phyloP scores from a whole-genome alignment of 331 rosid species.

The Rhamnella rubrinervis region DNA sequence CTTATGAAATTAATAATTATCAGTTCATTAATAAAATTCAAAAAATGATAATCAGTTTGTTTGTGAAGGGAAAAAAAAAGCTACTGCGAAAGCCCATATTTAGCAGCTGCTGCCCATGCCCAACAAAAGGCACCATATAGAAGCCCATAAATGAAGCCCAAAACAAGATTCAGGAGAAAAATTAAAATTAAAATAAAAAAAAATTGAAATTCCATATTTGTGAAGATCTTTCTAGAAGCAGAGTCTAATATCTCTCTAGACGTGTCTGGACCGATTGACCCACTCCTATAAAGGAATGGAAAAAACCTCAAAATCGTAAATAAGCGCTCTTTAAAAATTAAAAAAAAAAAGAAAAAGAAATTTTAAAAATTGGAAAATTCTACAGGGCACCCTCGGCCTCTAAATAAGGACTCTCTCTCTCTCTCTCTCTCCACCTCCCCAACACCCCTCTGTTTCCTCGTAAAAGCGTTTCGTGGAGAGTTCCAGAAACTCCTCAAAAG shows the following conservation, averaged over 20 bases:
- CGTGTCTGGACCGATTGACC: slow-evolving; percentile 24
- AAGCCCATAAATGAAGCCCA: no score
- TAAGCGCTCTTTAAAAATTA: background rate
- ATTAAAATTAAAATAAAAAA: no score
- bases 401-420: background rate
- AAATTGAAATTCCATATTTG: background rate
- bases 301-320: background rate
- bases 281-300: background rate
- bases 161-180: no score
- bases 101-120: no score
- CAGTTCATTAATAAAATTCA: no score
- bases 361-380: slow-evolving; percentile 22
- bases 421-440: background rate
- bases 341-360: background rate
- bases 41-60: no score
- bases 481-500: slow-evolving; percentile 29
- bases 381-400: slow-evolving; percentile 22
- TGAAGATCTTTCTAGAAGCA: slow-evolving; percentile 49
- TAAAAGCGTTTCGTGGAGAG: slow-evolving; percentile 17
- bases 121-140: no score
- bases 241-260: slow-evolving; percentile 24
- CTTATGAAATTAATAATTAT: no score
- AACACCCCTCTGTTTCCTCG: background rate
- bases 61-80: no score
- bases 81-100: no score